Base-by-base conservation (phyloP, 257 asterid genomes). In the Solanum habrochaites region DNA sequence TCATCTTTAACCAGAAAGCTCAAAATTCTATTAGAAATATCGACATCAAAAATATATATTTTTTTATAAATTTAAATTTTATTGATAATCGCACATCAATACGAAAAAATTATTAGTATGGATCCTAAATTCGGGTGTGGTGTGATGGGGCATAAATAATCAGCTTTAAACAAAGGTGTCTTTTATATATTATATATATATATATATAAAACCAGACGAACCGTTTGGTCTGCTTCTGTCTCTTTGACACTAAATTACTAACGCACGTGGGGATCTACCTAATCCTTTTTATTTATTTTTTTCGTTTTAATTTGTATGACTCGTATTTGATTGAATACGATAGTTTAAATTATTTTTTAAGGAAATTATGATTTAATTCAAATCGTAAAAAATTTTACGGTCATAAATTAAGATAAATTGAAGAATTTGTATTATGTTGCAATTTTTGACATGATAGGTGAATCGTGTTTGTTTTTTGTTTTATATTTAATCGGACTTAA, bases 241-340 rank as follows among this genome's bases (percentile, higher is more conserved):
- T 78, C 25, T 78, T 80, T 27, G 66, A 80, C 66, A 9, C 83
- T 21, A 43, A 29, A 78, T 43, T 23, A 25, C 83, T 16, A 29
- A 29, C 8, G 67, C 67, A 80, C 85, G 85, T 80, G 85, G 85
- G 84, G 43, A 29, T 80, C 11, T 15, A 80, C 84, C 66, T 45
- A 80, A 47, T 15, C 27, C 5, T 10, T 6, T 5, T 7, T 15
- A 35, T 35, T 20, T 20, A 52, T 3, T 78, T 5, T 27, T 52
- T 21, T 5, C 0, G 3, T 6, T 37, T 37, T 37, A 37, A 37
- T 1, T 37, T 37, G 7, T 6, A 37, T 37, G 39, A 37, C 1
- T 37, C 7, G 4, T 20, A 11, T 56, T 20, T 56, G 66, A 56
- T 4, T 7, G 25, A 9, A 8, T 16, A 20, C 2, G 11, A 20